Percentiles rank a stretch among this genome's conserved stretches.
phyloP scores from a whole-genome alignment of 306 rosid species.

The Citrullus colocynthis region DNA sequence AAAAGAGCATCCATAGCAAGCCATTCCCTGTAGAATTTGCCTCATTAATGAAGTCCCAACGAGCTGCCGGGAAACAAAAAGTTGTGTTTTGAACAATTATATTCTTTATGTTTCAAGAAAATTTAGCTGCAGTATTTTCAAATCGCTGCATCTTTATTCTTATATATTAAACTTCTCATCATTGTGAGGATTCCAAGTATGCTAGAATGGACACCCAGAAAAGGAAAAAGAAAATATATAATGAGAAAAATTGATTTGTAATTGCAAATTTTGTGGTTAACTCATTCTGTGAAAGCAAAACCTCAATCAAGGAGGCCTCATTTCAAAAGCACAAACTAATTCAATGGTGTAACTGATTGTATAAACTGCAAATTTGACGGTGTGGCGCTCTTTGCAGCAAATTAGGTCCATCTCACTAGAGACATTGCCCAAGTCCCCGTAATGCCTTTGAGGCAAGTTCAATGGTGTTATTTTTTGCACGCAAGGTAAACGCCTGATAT shows the following conservation, averaged over 20 bases:
- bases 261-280: not conserved
- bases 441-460: not conserved
- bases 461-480: slow-evolving; percentile 37
- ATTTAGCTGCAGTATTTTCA: not conserved
- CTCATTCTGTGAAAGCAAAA: slow-evolving; percentile 2
- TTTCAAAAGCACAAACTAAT: not conserved
- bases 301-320: not conserved
- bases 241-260: not conserved
- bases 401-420: no score
- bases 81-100: not conserved
- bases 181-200: not conserved
- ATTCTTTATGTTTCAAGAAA: not conserved
- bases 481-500: slow-evolving; percentile 65
- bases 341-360: not conserved
- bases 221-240: not conserved
- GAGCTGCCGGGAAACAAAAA: not conserved
- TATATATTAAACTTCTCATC: not conserved
- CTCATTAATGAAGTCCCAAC: not conserved
- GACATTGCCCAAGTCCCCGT: no score
- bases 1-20: slow-evolving; percentile 30
- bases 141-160: not conserved
- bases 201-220: not conserved
- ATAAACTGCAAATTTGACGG: not conserved
- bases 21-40: not conserved
- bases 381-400: not conserved